Base-by-base conservation (phyloP, 352 stramenopile species). In the Pythium rhizo-oryzae region DNA sequence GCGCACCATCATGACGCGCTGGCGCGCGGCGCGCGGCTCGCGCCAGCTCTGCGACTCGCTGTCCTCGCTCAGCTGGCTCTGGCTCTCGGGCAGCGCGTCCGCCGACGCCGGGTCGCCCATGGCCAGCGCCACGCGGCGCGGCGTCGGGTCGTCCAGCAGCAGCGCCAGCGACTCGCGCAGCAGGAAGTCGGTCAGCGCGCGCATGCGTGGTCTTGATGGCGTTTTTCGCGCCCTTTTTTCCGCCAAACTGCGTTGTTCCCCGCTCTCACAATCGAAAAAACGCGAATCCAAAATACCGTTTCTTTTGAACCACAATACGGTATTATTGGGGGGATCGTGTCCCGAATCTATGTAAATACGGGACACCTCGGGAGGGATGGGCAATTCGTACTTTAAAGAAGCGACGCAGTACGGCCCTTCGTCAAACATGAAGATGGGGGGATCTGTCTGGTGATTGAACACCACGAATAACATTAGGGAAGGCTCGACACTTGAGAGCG, bases 1-100 rank as follows among this genome's bases (percentile, higher is more conserved):
- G 3, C 80, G 74, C 18, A 89, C 82, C 39, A 87, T 76, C 68
- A 92, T 76, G 24, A 91, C 71, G 33, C 76, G 84, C 23, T 76
- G 68, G 28, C 18, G n/a, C n/a, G 9, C n/a, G 46, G 7, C 43
- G 23, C 7, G 56, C n/a, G 18, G 61, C 57, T 6, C 41, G 23
- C 25, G 55, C 43, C 19, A 53, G 35, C 24, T 23, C 56, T 86
- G 72, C 25, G 84, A 85, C 71, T 90, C 82, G 57, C 74, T 91
- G 16, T 89, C 78, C 59, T 92, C 80, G 50, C 79, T 88, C 39
- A 71, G 41, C 18, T 64, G 39, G 58, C 67, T 78, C 41, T 80
- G 80, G 64, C 69, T 81, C 58, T 85, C 74, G 19, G 60, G 19
- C n/a, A n/a, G n/a, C 41, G 52, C 65, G 0, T 75, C 59, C 0